Evolutionary conservation across 116 monocot species (phyloP).

Genomic region (Iris pallida): DNA sequence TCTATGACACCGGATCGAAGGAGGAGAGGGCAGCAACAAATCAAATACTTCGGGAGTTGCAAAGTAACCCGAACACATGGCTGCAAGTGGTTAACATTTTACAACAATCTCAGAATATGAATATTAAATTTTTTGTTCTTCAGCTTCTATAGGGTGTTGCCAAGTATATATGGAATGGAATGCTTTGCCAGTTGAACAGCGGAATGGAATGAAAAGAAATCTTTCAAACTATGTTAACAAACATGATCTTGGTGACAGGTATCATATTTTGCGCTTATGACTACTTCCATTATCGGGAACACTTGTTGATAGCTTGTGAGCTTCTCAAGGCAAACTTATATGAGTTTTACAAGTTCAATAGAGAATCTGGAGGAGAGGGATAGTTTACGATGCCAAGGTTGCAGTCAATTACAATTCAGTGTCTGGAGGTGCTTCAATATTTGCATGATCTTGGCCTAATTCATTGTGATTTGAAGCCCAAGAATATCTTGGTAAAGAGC

Average conservation of each 20-base stretch:
- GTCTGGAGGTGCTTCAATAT: conserved; percentile 72
- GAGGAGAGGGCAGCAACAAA: conserved; percentile 17
- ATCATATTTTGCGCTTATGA: too few species aligned
- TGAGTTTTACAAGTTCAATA: too few species aligned
- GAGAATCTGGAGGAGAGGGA: conserved; percentile 67
- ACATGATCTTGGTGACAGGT: too few species aligned
- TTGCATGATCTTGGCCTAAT: conserved; percentile 72
- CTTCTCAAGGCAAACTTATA: too few species aligned
- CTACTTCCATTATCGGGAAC: too few species aligned
- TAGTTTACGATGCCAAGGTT: conserved; percentile 84
- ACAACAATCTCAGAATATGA: conserved; percentile 13
- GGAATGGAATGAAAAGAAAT: too few species aligned
- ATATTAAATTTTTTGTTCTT: conserved; percentile 17
- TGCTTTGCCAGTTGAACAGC: too few species aligned
- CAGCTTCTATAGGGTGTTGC: too few species aligned
- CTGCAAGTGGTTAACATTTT: conserved; percentile 17
- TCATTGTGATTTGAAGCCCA: conserved; percentile 82
- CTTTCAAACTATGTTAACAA: too few species aligned
- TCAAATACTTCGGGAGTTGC: conserved; percentile 16
- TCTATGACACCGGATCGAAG: too few species aligned
- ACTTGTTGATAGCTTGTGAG: background rate
- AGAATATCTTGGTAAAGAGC: conserved; percentile 79
- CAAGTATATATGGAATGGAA: too few species aligned
- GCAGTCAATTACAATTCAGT: conserved; percentile 80
- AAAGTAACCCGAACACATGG: conserved; percentile 14